Evolutionary conservation across 805 yeast genomes (phyloP).

Genomic region (Starmera dryadoides): DNA sequence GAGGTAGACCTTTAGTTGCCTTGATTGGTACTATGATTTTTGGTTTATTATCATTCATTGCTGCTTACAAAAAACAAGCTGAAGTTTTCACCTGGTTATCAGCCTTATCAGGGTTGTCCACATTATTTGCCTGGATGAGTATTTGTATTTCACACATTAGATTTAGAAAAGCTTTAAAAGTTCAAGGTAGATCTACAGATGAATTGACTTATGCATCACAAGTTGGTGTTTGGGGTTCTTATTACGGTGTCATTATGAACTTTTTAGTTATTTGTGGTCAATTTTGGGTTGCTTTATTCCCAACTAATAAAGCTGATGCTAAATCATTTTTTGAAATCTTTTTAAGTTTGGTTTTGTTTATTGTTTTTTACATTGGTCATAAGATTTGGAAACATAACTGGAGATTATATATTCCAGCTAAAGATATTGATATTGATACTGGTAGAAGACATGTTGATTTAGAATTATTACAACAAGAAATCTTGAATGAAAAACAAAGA

Average conservation of each 20-base stretch:
- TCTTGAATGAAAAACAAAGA: conserved; percentile 41
- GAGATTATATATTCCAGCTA: conserved; percentile 31
- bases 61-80: conserved; percentile 36
- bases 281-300: conserved; percentile 74
- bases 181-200: conserved; percentile 48
- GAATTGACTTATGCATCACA: conserved; percentile 60
- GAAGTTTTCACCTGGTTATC: conserved; percentile 50
- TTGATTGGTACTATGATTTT: conserved; percentile 44
- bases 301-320: conserved; percentile 45
- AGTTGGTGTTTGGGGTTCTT: conserved; percentile 57
- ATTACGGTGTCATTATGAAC: conserved; percentile 47
- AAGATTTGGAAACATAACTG: conserved; percentile 41
- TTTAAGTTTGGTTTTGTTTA: conserved; percentile 52
- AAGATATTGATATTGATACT: conserved; percentile 52
- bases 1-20: conserved; percentile 74
- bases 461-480: conserved; percentile 41
- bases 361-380: conserved; percentile 48
- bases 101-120: conserved; percentile 44
- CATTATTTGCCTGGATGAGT: conserved; percentile 48
- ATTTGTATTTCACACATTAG: conserved; percentile 44
- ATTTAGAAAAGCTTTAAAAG: conserved; percentile 47
- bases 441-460: conserved; percentile 53
- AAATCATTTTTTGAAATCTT: conserved; percentile 53
- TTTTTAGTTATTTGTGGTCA: conserved; percentile 56
- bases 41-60: conserved; percentile 53